Percentiles rank a stretch among this genome's conserved stretches.
phyloP scores from a whole-genome alignment of 148 eudicot species.

The Vaccinium macrocarpon region DNA sequence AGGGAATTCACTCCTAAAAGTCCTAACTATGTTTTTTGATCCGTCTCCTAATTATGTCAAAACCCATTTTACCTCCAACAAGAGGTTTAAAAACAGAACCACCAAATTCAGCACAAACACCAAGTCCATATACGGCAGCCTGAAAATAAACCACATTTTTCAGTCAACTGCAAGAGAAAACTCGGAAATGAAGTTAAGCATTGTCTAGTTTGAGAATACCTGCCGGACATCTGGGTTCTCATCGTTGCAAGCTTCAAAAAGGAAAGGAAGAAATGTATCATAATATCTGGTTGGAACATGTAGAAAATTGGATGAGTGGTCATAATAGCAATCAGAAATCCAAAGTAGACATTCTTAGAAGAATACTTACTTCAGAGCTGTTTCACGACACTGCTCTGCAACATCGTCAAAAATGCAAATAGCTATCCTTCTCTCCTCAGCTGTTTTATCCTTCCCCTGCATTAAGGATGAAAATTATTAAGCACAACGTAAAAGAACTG shows the following conservation, averaged over 20 bases:
- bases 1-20: not conserved
- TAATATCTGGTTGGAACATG: conserved; percentile 56
- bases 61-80: conserved; percentile 60
- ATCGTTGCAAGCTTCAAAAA: conserved; percentile 91
- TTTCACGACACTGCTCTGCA: conserved; percentile 92
- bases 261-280: conserved; percentile 80
- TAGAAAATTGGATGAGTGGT: not conserved
- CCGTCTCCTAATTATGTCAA: not conserved
- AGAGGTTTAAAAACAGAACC: conserved; percentile 83
- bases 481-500: conserved; percentile 6
- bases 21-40: too few species aligned
- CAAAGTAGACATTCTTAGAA: not conserved
- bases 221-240: conserved; percentile 80
- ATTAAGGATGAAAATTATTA: not conserved
- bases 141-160: conserved; percentile 27
- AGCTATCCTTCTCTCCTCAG: conserved; percentile 94
- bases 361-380: conserved; percentile 73
- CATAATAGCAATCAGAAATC: not conserved
- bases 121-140: conserved; percentile 99
- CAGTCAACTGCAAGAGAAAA: conserved; percentile 11
- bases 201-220: conserved; percentile 35
- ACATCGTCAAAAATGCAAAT: conserved; percentile 97
- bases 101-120: conserved; percentile 97
- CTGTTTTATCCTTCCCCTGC: conserved; percentile 93
- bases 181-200: not conserved